These are phyloP conservation scores for Breviolum minutum DNA, from an alignment of 73 alveolate species.

Conservation along the genomic window DNA sequence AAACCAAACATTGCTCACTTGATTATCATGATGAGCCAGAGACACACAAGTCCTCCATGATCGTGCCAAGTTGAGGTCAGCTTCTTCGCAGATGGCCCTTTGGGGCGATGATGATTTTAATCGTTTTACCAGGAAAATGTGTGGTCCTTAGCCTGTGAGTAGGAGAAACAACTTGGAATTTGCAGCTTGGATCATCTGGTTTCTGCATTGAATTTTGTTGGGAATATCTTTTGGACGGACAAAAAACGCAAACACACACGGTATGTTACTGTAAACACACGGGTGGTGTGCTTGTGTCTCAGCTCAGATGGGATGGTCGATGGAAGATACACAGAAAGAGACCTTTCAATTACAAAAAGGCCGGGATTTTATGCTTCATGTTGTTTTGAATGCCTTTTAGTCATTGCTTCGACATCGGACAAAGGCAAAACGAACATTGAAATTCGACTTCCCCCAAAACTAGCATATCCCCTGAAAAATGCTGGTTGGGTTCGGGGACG, in stretches of 20 bases:
- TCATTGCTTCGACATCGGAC: no score
- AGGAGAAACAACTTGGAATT: neutral
- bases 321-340: conserved; percentile 11
- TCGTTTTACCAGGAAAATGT: neutral
- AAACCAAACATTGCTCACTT: no score
- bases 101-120: conserved; percentile 90
- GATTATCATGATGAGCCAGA: no score
- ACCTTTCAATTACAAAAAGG: conserved; percentile 66
- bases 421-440: no score
- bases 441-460: no score
- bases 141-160: neutral
- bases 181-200: neutral
- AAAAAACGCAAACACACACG: no score
- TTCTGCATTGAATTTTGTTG: neutral
- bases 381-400: no score
- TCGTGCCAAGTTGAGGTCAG: neutral
- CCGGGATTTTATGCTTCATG: neutral
- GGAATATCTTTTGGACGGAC: no score
- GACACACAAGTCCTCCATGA: no score
- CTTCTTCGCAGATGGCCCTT: conserved; percentile 73
- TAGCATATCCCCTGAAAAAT: no score
- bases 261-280: no score
- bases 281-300: neutral
- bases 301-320: conserved; percentile 78
- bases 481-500: no score